These are phyloP conservation scores for Epichloe amarillans DNA, from an alignment of 2,329 filamentous ascomycete genomes.

Conservation along the genomic window DNA sequence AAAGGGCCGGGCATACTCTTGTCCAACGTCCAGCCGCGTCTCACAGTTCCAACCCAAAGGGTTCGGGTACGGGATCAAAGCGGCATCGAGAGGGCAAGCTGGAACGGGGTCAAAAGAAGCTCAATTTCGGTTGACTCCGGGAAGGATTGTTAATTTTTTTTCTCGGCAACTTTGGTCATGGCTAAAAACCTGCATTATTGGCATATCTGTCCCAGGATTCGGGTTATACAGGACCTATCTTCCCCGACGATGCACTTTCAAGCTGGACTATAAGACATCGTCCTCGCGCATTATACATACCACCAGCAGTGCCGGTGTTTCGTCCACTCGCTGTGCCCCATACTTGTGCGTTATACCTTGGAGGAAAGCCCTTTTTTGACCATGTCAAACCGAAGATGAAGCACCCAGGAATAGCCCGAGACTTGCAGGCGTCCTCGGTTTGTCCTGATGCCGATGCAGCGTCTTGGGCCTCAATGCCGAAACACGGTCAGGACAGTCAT, in stretches of 20 bases:
- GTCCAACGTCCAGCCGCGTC: conserved; percentile 22
- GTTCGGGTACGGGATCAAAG: conserved; percentile 25
- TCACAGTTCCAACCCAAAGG: conserved; percentile 17
- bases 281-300: background rate
- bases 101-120: conserved; percentile 47
- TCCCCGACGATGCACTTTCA: background rate
- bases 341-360: background rate
- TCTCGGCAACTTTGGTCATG: background rate
- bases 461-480: background rate
- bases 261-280: background rate
- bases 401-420: background rate
- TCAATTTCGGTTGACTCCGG: conserved; percentile 42
- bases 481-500: background rate
- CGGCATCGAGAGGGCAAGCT: conserved; percentile 25
- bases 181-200: background rate
- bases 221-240: background rate
- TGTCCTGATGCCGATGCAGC: background rate
- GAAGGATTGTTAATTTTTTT: background rate
- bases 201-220: background rate
- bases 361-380: background rate
- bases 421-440: background rate
- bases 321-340: background rate
- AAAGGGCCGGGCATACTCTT: conserved; percentile 38
- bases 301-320: background rate
- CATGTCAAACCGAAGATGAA: background rate